Conservation (phyloP, 2,329 filamentous ascomycete species). For the Trichoderma koningii region DNA sequence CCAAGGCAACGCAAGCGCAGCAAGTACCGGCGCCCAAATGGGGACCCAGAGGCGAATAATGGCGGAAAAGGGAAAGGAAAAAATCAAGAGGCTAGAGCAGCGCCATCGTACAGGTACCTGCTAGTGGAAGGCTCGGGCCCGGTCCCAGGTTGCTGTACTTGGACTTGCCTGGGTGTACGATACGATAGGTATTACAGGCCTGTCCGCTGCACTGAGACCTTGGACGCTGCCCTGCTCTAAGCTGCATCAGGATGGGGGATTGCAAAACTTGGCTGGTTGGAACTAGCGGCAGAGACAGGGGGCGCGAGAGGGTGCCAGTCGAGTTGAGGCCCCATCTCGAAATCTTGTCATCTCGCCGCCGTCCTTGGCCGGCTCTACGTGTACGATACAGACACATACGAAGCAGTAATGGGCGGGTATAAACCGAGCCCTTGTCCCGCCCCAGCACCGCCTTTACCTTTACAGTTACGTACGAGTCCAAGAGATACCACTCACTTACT, state of each 20-base stretch:
- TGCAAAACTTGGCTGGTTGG: conserved; percentile 22
- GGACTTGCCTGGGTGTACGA: neutral
- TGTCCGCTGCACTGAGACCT: conserved; percentile 20
- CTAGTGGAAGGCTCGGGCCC: conserved; percentile 27
- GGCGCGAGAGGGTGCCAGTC: neutral
- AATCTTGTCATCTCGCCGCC: conserved; percentile 17
- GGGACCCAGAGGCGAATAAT: conserved; percentile 21
- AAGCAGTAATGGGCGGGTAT: too few relatives aligned
- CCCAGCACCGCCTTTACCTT: too few relatives aligned
- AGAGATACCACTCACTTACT: too few relatives aligned
- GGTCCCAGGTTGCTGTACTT: conserved; percentile 22
- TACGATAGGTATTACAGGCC: too few relatives aligned
- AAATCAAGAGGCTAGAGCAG: conserved; percentile 7
- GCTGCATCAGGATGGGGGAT: conserved; percentile 15
- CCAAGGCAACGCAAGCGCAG: conserved; percentile 7
- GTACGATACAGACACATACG: too few relatives aligned
- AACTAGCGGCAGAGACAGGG: conserved; percentile 16
- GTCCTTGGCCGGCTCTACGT: neutral
- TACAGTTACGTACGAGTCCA: too few relatives aligned
- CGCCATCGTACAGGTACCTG: conserved; percentile 26
- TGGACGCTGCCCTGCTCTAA: conserved; percentile 24
- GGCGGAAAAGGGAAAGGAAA: neutral
- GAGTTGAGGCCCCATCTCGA: conserved; percentile 6
- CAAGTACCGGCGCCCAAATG: conserved; percentile 25
- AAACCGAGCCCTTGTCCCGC: too few relatives aligned